Percentiles rank a stretch among this genome's conserved stretches.
phyloP scores from a whole-genome alignment of 208 protist species.

The Crithidia fasciculata region DNA sequence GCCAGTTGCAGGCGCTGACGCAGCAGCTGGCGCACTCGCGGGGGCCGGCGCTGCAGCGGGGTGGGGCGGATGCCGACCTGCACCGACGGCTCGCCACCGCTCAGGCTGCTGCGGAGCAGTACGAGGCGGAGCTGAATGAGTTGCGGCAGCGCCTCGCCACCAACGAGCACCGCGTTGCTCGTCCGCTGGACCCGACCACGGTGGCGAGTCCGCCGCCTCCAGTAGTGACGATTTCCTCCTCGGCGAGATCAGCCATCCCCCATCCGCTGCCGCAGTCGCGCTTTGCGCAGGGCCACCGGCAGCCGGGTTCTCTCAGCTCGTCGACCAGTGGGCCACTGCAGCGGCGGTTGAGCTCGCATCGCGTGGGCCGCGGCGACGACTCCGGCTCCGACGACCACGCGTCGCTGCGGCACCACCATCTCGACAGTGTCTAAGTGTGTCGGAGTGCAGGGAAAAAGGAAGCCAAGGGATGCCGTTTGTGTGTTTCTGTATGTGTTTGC shows the following conservation, averaged over 20 bases:
- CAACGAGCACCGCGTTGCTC: slow-evolving; percentile 48
- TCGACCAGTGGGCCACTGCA: slow-evolving; percentile 23
- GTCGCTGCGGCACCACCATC: slow-evolving; percentile 18
- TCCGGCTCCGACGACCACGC: slow-evolving; percentile 10
- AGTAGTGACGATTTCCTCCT: slow-evolving; percentile 9
- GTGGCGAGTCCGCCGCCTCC: slow-evolving; percentile 6
- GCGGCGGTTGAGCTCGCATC: slow-evolving; percentile 34
- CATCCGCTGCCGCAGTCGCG: slow-evolving; percentile 34
- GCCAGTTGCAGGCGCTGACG: slow-evolving; percentile 29
- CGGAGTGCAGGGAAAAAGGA: too few species aligned
- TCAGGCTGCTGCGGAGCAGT: slow-evolving; percentile 59
- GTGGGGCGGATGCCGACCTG: slow-evolving; percentile 28
- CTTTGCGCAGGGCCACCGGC: slow-evolving; percentile 21
- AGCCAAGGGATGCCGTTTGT: too few species aligned
- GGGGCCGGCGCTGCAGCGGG: slow-evolving; percentile 9
- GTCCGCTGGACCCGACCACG: slow-evolving; percentile 31
- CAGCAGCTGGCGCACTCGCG: slow-evolving; percentile 29
- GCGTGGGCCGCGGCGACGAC: slow-evolving; percentile 11
- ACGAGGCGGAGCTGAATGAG: slow-evolving; percentile 59
- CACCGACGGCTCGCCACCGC: slow-evolving; percentile 63
- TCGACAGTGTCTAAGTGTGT: not conserved
- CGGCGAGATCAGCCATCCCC: slow-evolving; percentile 16
- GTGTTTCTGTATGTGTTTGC: too few species aligned
- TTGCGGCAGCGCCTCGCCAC: slow-evolving; percentile 42
- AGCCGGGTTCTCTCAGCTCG: slow-evolving; percentile 5